These are phyloP conservation scores for Pseudevernia furfuracea DNA, from an alignment of 495 filamentous ascomycete genomes.

Conservation along the genomic window DNA sequence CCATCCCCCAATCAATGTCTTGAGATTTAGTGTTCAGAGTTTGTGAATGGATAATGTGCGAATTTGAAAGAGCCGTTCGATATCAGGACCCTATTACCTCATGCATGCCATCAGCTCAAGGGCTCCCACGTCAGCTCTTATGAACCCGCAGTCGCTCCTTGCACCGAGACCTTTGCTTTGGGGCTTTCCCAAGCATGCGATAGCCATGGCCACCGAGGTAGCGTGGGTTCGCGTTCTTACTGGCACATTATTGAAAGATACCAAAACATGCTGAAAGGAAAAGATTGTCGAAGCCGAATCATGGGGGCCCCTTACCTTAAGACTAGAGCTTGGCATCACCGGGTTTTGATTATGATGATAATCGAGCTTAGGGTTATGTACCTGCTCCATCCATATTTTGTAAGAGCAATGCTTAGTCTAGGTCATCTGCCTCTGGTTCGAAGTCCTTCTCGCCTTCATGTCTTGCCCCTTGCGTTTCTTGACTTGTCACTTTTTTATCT, in stretches of 20 bases:
- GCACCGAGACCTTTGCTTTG: neutral
- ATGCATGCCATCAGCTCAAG: neutral
- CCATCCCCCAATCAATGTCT: no score
- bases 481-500: neutral
- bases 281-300: neutral
- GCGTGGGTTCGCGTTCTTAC: neutral
- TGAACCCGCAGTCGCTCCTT: neutral
- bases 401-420: conserved; percentile 15
- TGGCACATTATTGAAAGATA: neutral
- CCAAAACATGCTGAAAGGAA: neutral
- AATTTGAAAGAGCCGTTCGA: no score
- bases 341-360: neutral
- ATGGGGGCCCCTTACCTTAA: neutral
- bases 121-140: neutral
- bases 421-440: conserved; percentile 22
- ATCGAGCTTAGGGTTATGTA: neutral
- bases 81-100: neutral
- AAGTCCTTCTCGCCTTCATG: conserved; percentile 19
- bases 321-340: neutral
- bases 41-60: no score
- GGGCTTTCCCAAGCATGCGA: neutral
- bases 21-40: no score
- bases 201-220: neutral
- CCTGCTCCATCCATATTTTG: neutral
- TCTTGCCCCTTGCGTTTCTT: neutral